These are phyloP conservation scores for Phanerochaete sordida DNA, from an alignment of 768 basidiomycete species.

Conservation along the genomic window DNA sequence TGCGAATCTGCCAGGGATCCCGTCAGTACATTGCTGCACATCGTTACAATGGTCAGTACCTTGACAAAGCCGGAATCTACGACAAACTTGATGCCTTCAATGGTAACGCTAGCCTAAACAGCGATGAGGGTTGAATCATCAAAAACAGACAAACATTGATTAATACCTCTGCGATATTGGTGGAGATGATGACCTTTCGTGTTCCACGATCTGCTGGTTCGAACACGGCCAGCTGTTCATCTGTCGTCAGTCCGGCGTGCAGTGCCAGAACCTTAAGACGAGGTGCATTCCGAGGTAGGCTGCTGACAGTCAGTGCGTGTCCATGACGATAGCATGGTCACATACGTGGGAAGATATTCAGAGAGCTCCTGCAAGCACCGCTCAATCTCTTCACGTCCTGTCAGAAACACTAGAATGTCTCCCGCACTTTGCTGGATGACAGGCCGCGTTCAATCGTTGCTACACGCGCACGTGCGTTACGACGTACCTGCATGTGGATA, in stretches of 20 bases:
- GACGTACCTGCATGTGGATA: conserved; percentile 69
- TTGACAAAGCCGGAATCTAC: conserved; percentile 96
- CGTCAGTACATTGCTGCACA: background rate
- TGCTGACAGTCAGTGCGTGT: conserved; percentile 17
- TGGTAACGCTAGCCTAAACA: conserved; percentile 86
- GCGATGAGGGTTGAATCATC: background rate
- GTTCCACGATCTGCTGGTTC: conserved; percentile 68
- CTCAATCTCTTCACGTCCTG: conserved; percentile 96
- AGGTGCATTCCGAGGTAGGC: conserved; percentile 50
- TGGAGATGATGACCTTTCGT: conserved; percentile 88
- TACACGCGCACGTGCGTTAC: background rate
- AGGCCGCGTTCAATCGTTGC: too few species aligned
- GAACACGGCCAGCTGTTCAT: conserved; percentile 88
- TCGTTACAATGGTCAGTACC: conserved; percentile 38
- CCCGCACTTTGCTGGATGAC: conserved; percentile 69
- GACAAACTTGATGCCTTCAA: conserved; percentile 92
- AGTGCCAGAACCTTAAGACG: conserved; percentile 70
- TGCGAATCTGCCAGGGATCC: conserved; percentile 60
- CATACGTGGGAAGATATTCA: conserved; percentile 73
- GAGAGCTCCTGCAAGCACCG: conserved; percentile 75
- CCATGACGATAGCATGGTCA: background rate
- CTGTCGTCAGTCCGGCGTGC: conserved; percentile 84
- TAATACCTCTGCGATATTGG: conserved; percentile 90
- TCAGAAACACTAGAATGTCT: conserved; percentile 91
- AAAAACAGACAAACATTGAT: background rate